Percentiles rank a stretch among this genome's conserved stretches.
phyloP scores from a whole-genome alignment of 257 asterid species.

The Nicotiana sylvestris region DNA sequence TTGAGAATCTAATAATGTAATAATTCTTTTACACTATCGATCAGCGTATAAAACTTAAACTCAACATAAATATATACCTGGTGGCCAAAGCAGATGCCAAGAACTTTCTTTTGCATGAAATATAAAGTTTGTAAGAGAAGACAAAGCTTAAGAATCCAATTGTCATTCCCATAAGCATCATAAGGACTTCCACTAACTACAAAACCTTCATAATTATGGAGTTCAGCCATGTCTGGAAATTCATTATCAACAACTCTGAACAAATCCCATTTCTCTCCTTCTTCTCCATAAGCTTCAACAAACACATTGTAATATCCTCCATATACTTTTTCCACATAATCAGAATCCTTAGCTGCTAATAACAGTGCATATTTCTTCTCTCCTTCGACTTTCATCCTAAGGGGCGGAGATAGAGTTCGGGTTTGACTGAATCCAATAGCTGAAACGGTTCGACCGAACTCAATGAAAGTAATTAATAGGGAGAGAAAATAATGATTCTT shows the following conservation, averaged over 20 bases:
- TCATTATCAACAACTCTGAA: conserved; percentile 57
- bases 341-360: conserved; percentile 52
- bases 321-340: conserved; percentile 46
- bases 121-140: conserved; percentile 41
- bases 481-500: too few relatives aligned
- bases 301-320: conserved; percentile 64
- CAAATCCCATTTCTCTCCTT: conserved; percentile 60
- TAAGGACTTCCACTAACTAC: conserved; percentile 66
- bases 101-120: conserved; percentile 56
- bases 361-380: conserved; percentile 50
- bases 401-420: too few relatives aligned
- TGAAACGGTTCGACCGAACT: too few relatives aligned
- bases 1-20: too few relatives aligned
- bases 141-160: conserved; percentile 57
- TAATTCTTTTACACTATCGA: neutral
- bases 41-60: neutral
- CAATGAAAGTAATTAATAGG: too few relatives aligned
- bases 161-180: conserved; percentile 57
- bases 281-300: conserved; percentile 43
- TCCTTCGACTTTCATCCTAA: conserved; percentile 21
- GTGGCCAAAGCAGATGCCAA: conserved; percentile 74
- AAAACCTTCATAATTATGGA: conserved; percentile 47
- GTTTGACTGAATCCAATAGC: too few relatives aligned
- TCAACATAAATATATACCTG: conserved; percentile 32
- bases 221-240: conserved; percentile 40